A percentile compares a stretch with the other conserved stretches of the same genome.
Evolutionary conservation across 2,329 filamentous ascomycete genomes (phyloP).

Genomic region (Cryphonectria carpinicola): DNA sequence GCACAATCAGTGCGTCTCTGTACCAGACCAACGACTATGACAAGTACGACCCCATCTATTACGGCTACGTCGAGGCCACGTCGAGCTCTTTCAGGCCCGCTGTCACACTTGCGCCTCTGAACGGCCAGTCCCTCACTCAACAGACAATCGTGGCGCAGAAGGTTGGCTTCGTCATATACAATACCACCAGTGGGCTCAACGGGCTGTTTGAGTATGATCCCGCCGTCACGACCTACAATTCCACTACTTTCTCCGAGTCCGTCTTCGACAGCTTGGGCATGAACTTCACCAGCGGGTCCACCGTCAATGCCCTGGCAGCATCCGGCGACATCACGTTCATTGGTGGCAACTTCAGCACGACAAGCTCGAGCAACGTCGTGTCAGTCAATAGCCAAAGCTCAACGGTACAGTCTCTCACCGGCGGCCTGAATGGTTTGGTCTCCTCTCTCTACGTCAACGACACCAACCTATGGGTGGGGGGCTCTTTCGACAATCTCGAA

Average conservation of each 20-base stretch:
- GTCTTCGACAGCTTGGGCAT: slow-evolving; percentile 77
- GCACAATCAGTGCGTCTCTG: slow-evolving; percentile 60
- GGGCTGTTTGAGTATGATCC: slow-evolving; percentile 90
- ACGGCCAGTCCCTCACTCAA: slow-evolving; percentile 62
- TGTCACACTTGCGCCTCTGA: slow-evolving; percentile 74
- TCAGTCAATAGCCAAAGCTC: slow-evolving; percentile 68
- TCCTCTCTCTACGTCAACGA: slow-evolving; percentile 69
- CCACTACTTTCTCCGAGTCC: slow-evolving; percentile 69
- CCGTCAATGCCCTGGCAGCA: slow-evolving; percentile 70
- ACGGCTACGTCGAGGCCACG: slow-evolving; percentile 79
- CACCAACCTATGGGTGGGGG: slow-evolving; percentile 76
- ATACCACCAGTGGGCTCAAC: slow-evolving; percentile 80
- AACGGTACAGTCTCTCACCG: slow-evolving; percentile 63
- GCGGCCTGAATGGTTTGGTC: slow-evolving; percentile 83
- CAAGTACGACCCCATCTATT: slow-evolving; percentile 94
- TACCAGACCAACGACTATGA: slow-evolving; percentile 95
- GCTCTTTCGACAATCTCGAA: slow-evolving; percentile 77
- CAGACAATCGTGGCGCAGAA: slow-evolving; percentile 88
- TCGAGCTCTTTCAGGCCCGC: slow-evolving; percentile 75
- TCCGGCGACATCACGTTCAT: slow-evolving; percentile 71
- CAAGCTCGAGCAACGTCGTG: slow-evolving; percentile 74
- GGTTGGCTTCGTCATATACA: slow-evolving; percentile 75
- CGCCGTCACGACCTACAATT: slow-evolving; percentile 58
- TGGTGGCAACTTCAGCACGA: slow-evolving; percentile 81
- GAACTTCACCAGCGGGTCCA: slow-evolving; percentile 68